Base-by-base conservation (phyloP, 2,329 filamentous ascomycete genomes). In the Fonsecaea pedrosoi region DNA sequence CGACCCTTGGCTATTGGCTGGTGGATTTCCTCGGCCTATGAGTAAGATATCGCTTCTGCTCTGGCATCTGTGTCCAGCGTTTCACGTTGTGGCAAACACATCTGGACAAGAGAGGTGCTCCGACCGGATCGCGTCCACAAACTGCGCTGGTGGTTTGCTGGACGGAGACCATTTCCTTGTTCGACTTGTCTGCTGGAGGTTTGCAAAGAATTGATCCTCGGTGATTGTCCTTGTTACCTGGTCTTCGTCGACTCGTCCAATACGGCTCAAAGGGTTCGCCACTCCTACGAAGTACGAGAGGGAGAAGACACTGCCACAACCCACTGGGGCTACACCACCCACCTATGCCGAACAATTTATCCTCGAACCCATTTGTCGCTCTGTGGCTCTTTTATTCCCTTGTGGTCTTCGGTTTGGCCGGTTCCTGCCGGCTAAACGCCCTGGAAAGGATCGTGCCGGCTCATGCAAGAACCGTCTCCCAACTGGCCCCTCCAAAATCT, bases 291-390 rank as follows among this genome's bases (percentile, higher is more conserved):
- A 32, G 30, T 32, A 32, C 30, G 30, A 32, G 30, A 0, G 6
- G 30, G n/a, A 12, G n/a, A 25, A 12, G 32, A 54, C 59, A 54
- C 59, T 61, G 59, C 59, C 59, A 61, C 59, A 61, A 61, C 54
- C 48, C 21, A 25, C 59, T 10, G 30, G n/a, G 21, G 35, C 59
- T 38, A 5, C 12, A 32, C 30, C 30, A 35, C 35, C 30, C 32
- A 35, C n/a, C 40, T 18, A 7, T 18, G 8, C n/a, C 59, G 48
- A 61, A 50, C 35, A 61, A 38, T 54, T 61, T 54, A 61, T 40
- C 59, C 59, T 38, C 21, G 34, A 1, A 5, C 34, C 6, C 30
- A 32, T 32, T 32, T 32, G 4, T 32, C 30, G 30, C 30, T 32
- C 30, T 54, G n/a, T 40, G 54, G 34, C 34, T 61, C 34, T 15